Conservation (phyloP, 345 rosid genomes). For the Citrus trifoliata region DNA sequence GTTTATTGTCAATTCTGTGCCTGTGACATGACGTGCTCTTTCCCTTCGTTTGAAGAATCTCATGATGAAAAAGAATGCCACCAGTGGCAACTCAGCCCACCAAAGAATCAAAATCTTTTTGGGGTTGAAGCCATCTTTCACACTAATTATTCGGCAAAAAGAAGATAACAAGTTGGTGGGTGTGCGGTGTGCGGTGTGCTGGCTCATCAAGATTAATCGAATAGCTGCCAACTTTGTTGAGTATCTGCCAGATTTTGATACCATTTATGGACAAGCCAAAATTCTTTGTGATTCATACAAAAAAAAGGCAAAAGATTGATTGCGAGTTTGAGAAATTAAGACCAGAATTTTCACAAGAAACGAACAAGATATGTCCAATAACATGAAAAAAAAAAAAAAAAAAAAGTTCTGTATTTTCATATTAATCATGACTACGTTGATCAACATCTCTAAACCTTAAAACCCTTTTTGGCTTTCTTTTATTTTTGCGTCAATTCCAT, state of each 20-base stretch:
- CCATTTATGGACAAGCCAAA: neutral
- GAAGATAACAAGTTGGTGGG: neutral
- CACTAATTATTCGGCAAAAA: neutral
- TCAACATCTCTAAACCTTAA: neutral
- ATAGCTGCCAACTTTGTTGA: neutral
- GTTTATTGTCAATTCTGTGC: neutral
- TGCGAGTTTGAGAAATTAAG: neutral
- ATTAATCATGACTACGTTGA: too few relatives aligned
- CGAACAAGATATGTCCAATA: neutral
- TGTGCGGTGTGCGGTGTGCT: neutral
- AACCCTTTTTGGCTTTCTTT: neutral
- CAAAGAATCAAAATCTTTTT: neutral
- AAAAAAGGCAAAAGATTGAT: neutral
- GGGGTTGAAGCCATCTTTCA: neutral
- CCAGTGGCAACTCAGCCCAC: constrained; percentile 9
- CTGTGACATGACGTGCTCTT: neutral
- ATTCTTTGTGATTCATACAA: neutral
- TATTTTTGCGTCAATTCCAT: constrained; percentile 3
- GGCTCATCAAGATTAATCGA: neutral
- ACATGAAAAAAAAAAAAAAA: neutral
- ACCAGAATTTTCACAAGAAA: neutral
- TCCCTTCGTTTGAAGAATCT: constrained; percentile 13
- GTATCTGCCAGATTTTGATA: neutral
- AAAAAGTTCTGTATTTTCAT: too few relatives aligned
- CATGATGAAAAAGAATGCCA: constrained; percentile 18